Evolutionary conservation across 2,329 filamentous ascomycete genomes (phyloP).

Genomic region (Penicillium sp.): DNA sequence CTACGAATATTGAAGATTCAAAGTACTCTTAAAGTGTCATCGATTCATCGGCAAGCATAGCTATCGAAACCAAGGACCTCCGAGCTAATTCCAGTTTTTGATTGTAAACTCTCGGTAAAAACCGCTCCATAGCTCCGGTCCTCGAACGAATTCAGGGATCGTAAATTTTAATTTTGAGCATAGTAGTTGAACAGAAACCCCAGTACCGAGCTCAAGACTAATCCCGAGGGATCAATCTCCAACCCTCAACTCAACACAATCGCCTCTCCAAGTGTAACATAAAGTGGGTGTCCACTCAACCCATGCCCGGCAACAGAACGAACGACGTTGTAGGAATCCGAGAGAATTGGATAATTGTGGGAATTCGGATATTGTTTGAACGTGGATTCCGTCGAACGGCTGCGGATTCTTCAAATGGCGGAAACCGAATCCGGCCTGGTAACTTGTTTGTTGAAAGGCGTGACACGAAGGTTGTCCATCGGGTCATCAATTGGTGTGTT

Average conservation of each 20-base stretch:
- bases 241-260: constrained; percentile 38
- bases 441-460: constrained; percentile 25
- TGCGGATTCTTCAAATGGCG: constrained; percentile 20
- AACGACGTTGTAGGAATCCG: constrained; percentile 33
- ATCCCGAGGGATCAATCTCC: constrained; percentile 20
- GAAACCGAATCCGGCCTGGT: constrained; percentile 19
- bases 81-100: constrained; percentile 28
- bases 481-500: constrained; percentile 39
- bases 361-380: constrained; percentile 24
- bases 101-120: constrained; percentile 34
- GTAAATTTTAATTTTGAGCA: constrained; percentile 20
- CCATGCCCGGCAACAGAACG: constrained; percentile 27
- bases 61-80: constrained; percentile 26
- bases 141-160: constrained; percentile 17
- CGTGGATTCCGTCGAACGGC: constrained; percentile 27
- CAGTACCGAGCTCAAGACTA: constrained; percentile 15
- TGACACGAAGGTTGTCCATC: constrained; percentile 33
- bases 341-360: constrained; percentile 23
- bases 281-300: constrained; percentile 11
- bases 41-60: constrained; percentile 28
- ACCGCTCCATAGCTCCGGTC: constrained; percentile 38
- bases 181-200: constrained; percentile 39
- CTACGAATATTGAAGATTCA: neutral
- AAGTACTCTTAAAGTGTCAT: constrained; percentile 23
- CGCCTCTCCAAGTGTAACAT: constrained; percentile 25